A percentile compares a stretch with the other conserved stretches of the same genome.
These are phyloP conservation scores for Termitomyces titanicus DNA, from an alignment of 768 basidiomycete genomes.

Conservation along the genomic window DNA sequence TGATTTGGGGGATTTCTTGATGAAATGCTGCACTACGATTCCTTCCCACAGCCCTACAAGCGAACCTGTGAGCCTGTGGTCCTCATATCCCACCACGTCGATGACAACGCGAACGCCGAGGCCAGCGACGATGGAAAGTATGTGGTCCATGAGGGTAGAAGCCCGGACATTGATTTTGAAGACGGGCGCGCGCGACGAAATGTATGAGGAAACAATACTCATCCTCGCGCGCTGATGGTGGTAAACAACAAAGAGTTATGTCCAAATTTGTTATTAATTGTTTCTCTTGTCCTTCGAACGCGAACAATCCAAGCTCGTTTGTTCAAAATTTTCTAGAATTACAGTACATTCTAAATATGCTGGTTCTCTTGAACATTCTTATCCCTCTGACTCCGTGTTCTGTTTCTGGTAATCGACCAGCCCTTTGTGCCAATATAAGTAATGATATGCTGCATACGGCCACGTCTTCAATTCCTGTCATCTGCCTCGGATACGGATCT, in stretches of 20 bases:
- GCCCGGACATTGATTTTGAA: conserved; percentile 31
- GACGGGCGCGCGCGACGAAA: conserved; percentile 29
- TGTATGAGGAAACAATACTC: conserved; percentile 35
- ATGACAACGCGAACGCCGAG: conserved; percentile 63
- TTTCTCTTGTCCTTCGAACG: not conserved
- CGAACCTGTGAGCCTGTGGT: conserved; percentile 53
- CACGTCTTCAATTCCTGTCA: not conserved
- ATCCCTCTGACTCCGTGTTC: not conserved
- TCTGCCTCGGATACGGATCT: not conserved
- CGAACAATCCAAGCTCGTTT: not conserved
- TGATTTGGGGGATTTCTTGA: conserved; percentile 61
- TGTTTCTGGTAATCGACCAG: not conserved
- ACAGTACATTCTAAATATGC: not conserved
- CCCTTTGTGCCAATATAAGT: too few species aligned
- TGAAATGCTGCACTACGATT: conserved; percentile 67
- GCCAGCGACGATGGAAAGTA: conserved; percentile 66
- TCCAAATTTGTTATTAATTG: conserved; percentile 10
- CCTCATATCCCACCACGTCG: conserved; percentile 45
- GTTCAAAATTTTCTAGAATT: not conserved
- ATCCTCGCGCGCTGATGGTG: conserved; percentile 18
- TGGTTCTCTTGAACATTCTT: not conserved
- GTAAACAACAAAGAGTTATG: conserved; percentile 11
- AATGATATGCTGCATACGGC: too few species aligned
- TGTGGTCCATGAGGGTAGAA: conserved; percentile 56
- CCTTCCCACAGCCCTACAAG: conserved; percentile 49